Percentiles rank a stretch among this genome's conserved stretches.
These are phyloP conservation scores for Pascua sp. DNA, from an alignment of 1,284 basidiomycete species.

Conservation along the genomic window DNA sequence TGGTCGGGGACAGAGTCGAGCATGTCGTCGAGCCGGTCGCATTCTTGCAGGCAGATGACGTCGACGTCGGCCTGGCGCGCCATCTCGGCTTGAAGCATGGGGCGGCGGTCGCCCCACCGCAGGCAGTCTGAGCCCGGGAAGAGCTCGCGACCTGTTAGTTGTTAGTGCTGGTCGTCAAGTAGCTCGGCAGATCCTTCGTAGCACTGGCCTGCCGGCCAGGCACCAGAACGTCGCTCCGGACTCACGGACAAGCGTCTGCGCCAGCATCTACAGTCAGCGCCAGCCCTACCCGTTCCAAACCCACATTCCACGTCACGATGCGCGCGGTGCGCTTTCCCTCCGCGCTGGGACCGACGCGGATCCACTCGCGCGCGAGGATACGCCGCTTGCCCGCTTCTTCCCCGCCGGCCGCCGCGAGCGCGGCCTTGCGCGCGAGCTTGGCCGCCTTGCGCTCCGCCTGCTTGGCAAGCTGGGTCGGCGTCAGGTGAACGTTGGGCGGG, in stretches of 20 bases:
- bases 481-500: constrained; percentile 23
- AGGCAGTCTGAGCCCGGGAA: constrained; percentile 76
- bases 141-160: constrained; percentile 65
- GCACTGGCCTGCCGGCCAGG: too few species aligned
- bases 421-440: constrained; percentile 41
- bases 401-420: constrained; percentile 3
- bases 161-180: too few species aligned
- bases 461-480: constrained; percentile 39
- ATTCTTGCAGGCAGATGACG: constrained; percentile 65
- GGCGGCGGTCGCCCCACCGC: constrained; percentile 65
- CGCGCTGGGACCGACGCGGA: constrained; percentile 53
- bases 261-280: constrained; percentile 52
- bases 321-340: constrained; percentile 66
- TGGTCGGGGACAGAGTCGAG: constrained; percentile 56
- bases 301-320: constrained; percentile 57
- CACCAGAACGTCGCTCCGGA: too few species aligned
- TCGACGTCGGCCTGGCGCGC: constrained; percentile 60
- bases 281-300: constrained; percentile 7
- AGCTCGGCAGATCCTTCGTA: constrained; percentile 1
- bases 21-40: constrained; percentile 63
- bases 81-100: constrained; percentile 72
- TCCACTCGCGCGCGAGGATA: constrained; percentile 42
- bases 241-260: constrained; percentile 51
- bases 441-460: constrained; percentile 42
- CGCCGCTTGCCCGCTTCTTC: constrained; percentile 26